Evolutionary conservation across 1,284 basidiomycete species (phyloP).

Genomic region (Earliella scabrosa): DNA sequence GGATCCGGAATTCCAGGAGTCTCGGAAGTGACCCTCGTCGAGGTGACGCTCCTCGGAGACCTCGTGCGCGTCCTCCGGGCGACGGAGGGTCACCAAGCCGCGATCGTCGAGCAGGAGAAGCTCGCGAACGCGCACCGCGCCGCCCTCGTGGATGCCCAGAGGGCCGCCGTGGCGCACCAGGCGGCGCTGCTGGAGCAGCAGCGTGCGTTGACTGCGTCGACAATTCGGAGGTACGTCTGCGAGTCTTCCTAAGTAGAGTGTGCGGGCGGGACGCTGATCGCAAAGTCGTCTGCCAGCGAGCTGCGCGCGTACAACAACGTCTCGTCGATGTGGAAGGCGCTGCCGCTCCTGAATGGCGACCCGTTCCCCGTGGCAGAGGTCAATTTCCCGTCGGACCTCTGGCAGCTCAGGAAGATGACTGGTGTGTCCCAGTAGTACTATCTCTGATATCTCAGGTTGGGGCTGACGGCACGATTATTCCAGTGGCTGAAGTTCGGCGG

Average conservation of each 20-base stretch:
- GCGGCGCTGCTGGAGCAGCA: conserved; percentile 6
- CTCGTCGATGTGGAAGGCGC: conserved; percentile 2
- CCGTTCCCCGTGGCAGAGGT: conserved; percentile 6
- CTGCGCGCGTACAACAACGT: conserved; percentile 7
- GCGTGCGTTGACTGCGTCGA: background rate
- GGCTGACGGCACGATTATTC: no score
- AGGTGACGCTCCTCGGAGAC: conserved; percentile 7
- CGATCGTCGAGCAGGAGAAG: conserved; percentile 5
- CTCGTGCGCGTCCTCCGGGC: conserved; percentile 7
- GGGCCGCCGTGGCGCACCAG: background rate
- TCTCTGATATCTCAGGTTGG: no score
- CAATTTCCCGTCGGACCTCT: conserved; percentile 5
- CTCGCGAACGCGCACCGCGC: conserved; percentile 7
- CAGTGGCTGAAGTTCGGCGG: background rate
- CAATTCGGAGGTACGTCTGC: conserved; percentile 6
- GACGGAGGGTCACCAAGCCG: background rate
- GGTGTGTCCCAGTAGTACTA: background rate
- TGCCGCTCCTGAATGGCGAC: conserved; percentile 11
- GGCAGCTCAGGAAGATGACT: conserved; percentile 4
- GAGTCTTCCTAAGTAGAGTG: no score
- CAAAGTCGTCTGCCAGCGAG: no score
- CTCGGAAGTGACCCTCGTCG: background rate
- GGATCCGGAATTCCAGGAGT: background rate
- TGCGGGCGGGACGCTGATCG: no score
- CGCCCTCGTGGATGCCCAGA: conserved; percentile 3